phyloP scores from a whole-genome alignment of 805 yeast genomes.

The Candida hispaniensis region DNA sequence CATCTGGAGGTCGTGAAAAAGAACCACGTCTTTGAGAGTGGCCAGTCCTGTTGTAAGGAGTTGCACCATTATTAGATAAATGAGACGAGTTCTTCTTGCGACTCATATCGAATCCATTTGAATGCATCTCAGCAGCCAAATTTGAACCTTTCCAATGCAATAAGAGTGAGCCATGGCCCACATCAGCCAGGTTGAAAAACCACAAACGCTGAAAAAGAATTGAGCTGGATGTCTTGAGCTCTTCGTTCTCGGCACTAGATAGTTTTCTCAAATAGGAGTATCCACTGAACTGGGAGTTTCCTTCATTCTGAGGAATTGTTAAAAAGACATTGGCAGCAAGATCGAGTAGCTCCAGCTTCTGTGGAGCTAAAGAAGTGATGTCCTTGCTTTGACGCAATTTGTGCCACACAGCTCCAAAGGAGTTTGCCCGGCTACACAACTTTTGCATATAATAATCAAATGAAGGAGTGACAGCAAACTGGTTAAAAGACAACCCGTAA shows the following conservation, averaged over 20 bases:
- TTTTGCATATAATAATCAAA: conserved; percentile 52
- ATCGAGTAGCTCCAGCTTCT: conserved; percentile 12
- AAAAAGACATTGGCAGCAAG: conserved; percentile 14
- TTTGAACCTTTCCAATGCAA: conserved; percentile 38
- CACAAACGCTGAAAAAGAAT: conserved; percentile 50
- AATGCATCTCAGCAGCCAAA: conserved; percentile 41
- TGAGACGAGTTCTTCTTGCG: conserved; percentile 31
- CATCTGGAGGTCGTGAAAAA: too few species aligned
- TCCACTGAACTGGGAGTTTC: conserved; percentile 35
- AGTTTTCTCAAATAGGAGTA: conserved; percentile 22
- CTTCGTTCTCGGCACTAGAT: conserved; percentile 42
- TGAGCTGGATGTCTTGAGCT: conserved; percentile 41
- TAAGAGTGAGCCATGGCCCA: conserved; percentile 39
- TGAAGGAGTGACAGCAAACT: conserved; percentile 50
- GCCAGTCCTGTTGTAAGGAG: conserved; percentile 9
- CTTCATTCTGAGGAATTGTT: conserved; percentile 19
- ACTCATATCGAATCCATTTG: conserved; percentile 56
- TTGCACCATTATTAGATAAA: conserved; percentile 1
- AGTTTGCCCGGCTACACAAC: conserved; percentile 49
- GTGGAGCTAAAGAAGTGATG: conserved; percentile 8
- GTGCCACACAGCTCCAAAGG: conserved; percentile 54
- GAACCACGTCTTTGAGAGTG: too few species aligned
- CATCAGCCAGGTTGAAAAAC: conserved; percentile 68
- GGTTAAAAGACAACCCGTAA: conserved; percentile 60
- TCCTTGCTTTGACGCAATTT: conserved; percentile 34